Base-by-base conservation (phyloP, 257 asterid genomes). In the Hygrophila difformis region DNA sequence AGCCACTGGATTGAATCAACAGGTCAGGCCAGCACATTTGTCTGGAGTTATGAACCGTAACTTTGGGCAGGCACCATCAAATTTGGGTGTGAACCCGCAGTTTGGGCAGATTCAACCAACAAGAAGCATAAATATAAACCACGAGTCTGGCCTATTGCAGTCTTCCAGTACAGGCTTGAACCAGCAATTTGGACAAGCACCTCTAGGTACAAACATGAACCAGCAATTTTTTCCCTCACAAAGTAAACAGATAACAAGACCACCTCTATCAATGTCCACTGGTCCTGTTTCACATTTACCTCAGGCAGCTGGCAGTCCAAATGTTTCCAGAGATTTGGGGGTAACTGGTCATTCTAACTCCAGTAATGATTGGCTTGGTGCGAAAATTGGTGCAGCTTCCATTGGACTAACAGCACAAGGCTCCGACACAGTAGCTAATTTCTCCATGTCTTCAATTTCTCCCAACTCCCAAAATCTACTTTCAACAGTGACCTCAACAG, bases 211-310 rank as follows among this genome's bases (percentile, higher is more conserved):
- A 39, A 69, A 47, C 57, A 62, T 61, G 79, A 80, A 71, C 72
- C 91, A 68, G 36, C 95, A 77, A 21, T 67, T 75, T 74, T 59
- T 57, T 65, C 70, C 79, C 8, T 56, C 83, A 57, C 88, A 76
- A 55, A 74, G 72, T 35, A 67, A 61, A 58, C 88, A 67, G 59
- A 26, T 57, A 41, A 57, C 53, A 55, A 74, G 92, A 60, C 77
- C 84, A 0, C 54, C 89, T 60, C 47, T 53, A 56, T 58, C 87
- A 13, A 44, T 64, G 47, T 56, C 82, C 49, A 13, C 73, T 41
- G 66, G 58, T 60, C 44, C 74, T 67, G 68, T 61, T 49, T 42
- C 81, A 51, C 80, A 29, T 23, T 78, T 84, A 53, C 65, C 79
- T 62, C 85, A 46, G 41, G 70, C 55, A 63, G 73, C 67, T 42